Percentiles rank a stretch among this genome's conserved stretches.
phyloP scores from a whole-genome alignment of 2,329 filamentous ascomycete genomes.

The Sporothrix protearum region DNA sequence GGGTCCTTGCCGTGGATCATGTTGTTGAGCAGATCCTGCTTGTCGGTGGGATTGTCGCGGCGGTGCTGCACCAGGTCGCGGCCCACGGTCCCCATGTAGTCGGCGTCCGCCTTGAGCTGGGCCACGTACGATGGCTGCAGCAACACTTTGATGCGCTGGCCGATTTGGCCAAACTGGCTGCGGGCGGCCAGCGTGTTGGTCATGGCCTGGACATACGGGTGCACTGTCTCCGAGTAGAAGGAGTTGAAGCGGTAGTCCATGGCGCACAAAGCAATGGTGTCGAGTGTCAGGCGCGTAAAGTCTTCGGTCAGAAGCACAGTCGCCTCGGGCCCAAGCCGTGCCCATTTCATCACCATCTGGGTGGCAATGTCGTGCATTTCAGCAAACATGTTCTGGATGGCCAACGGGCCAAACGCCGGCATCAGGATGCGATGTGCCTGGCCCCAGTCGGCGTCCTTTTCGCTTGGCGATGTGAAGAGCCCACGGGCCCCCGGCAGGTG shows the following conservation, averaged over 20 bases:
- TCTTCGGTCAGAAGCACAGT: conserved; percentile 61
- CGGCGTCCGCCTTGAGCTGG: conserved; percentile 21
- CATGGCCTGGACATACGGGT: conserved; percentile 69
- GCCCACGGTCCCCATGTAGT: conserved; percentile 23
- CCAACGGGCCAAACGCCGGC: conserved; percentile 66
- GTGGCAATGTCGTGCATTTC: conserved; percentile 64
- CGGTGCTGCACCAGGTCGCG: conserved; percentile 24
- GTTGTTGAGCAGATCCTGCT: conserved; percentile 64
- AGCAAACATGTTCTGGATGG: conserved; percentile 65
- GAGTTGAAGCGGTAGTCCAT: conserved; percentile 61
- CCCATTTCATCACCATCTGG: conserved; percentile 66
- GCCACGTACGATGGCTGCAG: conserved; percentile 22
- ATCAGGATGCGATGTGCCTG: conserved; percentile 63
- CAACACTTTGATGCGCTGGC: conserved; percentile 18
- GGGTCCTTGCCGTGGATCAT: conserved; percentile 67
- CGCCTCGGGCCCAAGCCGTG: conserved; percentile 54
- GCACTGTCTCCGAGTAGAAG: conserved; percentile 60
- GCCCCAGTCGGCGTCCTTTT: conserved; percentile 59
- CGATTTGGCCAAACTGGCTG: conserved; percentile 23
- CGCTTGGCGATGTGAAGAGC: conserved; percentile 26
- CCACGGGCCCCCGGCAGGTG: conserved; percentile 18
- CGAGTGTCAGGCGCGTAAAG: conserved; percentile 60
- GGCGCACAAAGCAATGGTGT: conserved; percentile 58
- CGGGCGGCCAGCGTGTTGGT: conserved; percentile 42
- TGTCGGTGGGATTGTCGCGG: conserved; percentile 40